These are phyloP conservation scores for Alternaria angustiovoidea DNA, from an alignment of 2,329 filamentous ascomycete species.

Conservation along the genomic window DNA sequence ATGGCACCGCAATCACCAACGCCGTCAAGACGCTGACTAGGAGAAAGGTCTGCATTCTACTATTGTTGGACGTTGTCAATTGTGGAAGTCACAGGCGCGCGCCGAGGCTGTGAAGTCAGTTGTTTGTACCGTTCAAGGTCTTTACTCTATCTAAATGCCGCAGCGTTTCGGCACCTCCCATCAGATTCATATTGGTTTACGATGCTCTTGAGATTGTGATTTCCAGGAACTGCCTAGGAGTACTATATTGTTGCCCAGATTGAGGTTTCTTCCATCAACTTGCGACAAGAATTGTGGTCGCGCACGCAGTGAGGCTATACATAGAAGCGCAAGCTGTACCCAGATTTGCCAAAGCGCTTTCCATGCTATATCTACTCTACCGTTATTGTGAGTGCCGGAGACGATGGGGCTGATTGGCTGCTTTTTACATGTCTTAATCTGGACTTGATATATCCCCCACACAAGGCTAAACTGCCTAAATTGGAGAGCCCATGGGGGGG, in stretches of 20 bases:
- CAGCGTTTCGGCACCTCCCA: constrained; percentile 1
- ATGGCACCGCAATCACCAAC: constrained; percentile 18
- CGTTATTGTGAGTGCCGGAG: constrained; percentile 24
- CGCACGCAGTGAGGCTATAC: constrained; percentile 21
- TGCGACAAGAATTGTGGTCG: constrained; percentile 7
- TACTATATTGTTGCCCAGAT: constrained; percentile 8
- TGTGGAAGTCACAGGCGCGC: not conserved
- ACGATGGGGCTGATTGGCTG: constrained; percentile 29
- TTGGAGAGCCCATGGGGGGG: not conserved
- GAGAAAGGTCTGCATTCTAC: constrained; percentile 24
- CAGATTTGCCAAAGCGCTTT: constrained; percentile 17
- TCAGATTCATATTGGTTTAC: constrained; percentile 19
- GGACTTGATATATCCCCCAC: constrained; percentile 25
- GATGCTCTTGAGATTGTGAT: constrained; percentile 12
- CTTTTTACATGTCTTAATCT: constrained; percentile 26
- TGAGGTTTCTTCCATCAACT: constrained; percentile 11
- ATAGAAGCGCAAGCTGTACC: constrained; percentile 14
- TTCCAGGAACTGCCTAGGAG: constrained; percentile 23
- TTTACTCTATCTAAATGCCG: constrained; percentile 14
- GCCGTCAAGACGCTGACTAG: constrained; percentile 12
- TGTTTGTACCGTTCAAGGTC: constrained; percentile 11
- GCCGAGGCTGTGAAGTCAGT: constrained; percentile 2
- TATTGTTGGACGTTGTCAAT: not conserved
- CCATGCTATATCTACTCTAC: constrained; percentile 25
- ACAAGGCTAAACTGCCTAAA: constrained; percentile 22